These are phyloP conservation scores for Rusavskia elegans DNA, from an alignment of 495 filamentous ascomycete species.

Conservation along the genomic window DNA sequence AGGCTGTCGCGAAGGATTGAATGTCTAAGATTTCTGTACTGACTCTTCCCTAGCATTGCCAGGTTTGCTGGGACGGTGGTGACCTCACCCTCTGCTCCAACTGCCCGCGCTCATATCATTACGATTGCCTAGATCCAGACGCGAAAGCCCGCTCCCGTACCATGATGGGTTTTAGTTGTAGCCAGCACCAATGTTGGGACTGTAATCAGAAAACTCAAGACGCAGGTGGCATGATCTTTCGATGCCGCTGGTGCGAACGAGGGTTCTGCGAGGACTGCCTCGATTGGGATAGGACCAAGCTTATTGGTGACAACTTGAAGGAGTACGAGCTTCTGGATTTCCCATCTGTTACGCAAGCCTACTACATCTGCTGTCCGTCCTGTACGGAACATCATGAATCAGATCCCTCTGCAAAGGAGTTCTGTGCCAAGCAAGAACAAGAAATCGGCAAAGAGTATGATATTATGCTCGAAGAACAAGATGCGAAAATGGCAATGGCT, in stretches of 20 bases:
- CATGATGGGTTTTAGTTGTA: conserved; percentile 33
- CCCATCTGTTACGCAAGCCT: conserved; percentile 24
- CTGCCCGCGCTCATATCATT: conserved; percentile 44
- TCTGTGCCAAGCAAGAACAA: conserved; percentile 15
- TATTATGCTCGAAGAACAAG: conserved; percentile 6
- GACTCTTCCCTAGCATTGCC: no score
- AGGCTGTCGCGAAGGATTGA: no score
- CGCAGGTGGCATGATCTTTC: conserved; percentile 43
- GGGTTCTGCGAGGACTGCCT: conserved; percentile 50
- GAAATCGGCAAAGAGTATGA: conserved; percentile 14
- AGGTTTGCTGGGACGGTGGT: conserved; percentile 35
- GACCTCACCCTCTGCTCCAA: conserved; percentile 30
- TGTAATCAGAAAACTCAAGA: conserved; percentile 38
- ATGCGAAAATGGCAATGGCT: conserved; percentile 4
- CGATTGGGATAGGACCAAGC: conserved; percentile 33
- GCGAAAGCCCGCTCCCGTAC: conserved; percentile 20
- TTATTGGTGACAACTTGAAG: conserved; percentile 33
- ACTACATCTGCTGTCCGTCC: conserved; percentile 32
- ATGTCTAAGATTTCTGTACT: no score
- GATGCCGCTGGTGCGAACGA: conserved; percentile 38
- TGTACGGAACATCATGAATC: conserved; percentile 24
- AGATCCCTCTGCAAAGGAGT: conserved; percentile 14
- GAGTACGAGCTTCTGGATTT: conserved; percentile 37
- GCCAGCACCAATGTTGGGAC: conserved; percentile 40
- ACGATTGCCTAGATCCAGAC: conserved; percentile 28